These are phyloP conservation scores for Fraxinus quadrangulata DNA, from an alignment of 257 asterid genomes.

Conservation along the genomic window DNA sequence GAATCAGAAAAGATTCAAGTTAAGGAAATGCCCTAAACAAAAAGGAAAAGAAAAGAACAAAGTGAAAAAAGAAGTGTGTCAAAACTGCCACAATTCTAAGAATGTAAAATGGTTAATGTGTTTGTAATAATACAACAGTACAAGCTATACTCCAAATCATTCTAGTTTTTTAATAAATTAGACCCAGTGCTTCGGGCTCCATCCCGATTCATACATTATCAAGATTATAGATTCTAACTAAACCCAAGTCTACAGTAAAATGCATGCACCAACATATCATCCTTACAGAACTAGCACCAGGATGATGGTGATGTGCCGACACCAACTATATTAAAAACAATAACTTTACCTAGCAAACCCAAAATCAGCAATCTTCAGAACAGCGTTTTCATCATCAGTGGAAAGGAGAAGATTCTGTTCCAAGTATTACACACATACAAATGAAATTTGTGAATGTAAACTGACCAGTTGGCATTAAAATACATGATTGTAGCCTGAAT, in stretches of 20 bases:
- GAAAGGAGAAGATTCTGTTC: conserved; percentile 57
- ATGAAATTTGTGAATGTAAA: background rate
- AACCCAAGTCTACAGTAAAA: background rate
- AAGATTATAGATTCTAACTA: conserved; percentile 17
- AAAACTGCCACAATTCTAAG: background rate
- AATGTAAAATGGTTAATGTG: background rate
- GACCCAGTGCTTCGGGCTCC: background rate
- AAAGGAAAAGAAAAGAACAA: background rate
- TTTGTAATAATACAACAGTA: background rate
- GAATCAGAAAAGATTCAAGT: background rate
- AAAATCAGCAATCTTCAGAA: conserved; percentile 58
- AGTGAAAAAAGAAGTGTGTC: background rate
- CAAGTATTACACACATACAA: conserved; percentile 14
- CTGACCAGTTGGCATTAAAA: background rate
- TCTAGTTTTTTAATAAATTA: background rate
- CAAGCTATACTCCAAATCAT: background rate
- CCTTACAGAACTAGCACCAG: background rate
- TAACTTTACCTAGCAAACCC: conserved; percentile 76
- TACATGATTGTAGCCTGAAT: background rate
- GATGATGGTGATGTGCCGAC: background rate
- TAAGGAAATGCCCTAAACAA: background rate
- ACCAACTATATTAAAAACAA: conserved; percentile 16
- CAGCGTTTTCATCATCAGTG: conserved; percentile 40
- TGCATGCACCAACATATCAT: background rate
- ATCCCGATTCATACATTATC: conserved; percentile 6